Percentiles rank a stretch among this genome's conserved stretches.
phyloP scores from a whole-genome alignment of 2,329 filamentous ascomycete species.

The Paecilomyces fulvus region DNA sequence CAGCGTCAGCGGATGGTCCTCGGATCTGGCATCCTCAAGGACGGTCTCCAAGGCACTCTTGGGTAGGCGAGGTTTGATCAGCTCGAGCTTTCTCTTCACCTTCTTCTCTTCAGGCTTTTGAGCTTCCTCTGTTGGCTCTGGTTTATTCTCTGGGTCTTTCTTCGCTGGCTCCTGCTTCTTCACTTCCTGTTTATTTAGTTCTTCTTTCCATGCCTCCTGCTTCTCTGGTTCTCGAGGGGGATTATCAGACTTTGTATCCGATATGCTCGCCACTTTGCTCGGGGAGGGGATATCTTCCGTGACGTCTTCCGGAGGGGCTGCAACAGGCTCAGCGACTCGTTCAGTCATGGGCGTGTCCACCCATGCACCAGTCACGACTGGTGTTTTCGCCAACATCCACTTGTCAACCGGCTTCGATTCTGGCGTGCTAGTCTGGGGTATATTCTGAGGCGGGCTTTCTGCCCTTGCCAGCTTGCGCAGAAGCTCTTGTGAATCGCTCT shows the following conservation, averaged over 20 bases:
- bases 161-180: background rate
- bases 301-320: constrained; percentile 8
- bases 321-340: constrained; percentile 13
- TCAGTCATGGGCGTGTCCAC: constrained; percentile 40
- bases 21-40: constrained; percentile 31
- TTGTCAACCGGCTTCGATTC: constrained; percentile 22
- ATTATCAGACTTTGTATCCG: constrained; percentile 2
- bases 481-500: constrained; percentile 32
- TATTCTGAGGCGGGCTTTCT: constrained; percentile 23
- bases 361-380: constrained; percentile 38
- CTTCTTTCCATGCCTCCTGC: background rate
- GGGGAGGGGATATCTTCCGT: constrained; percentile 17
- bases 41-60: constrained; percentile 35
- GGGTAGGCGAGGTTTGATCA: constrained; percentile 31
- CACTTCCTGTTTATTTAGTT: background rate
- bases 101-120: constrained; percentile 5
- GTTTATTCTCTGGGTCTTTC: constrained; percentile 5
- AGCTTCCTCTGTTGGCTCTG: constrained; percentile 2
- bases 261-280: constrained; percentile 1
- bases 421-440: constrained; percentile 25
- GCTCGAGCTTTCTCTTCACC: constrained; percentile 13
- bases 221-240: background rate
- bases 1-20: constrained; percentile 28
- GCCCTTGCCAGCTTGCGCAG: constrained; percentile 34
- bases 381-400: constrained; percentile 34